Base-by-base conservation (phyloP, 139 green algal species). In the Tetradesmus obliquus region DNA sequence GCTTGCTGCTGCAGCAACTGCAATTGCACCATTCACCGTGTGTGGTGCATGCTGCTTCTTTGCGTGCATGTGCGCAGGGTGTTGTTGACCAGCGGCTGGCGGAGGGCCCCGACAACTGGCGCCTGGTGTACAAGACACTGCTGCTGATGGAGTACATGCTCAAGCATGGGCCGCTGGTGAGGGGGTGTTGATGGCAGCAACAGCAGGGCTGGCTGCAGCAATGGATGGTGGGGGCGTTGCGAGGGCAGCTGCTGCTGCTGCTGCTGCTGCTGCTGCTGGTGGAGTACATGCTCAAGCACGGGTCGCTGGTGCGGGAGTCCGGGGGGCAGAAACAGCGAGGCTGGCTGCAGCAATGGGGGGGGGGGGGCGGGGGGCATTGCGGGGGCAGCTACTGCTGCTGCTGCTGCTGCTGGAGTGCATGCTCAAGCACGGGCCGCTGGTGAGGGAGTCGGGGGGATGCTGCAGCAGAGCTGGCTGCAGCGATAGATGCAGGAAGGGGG, bases 41-140 rank as follows among this genome's bases (percentile, higher is more conserved):
- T 45, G 32, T 45, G 32, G 32, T 72, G 62, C 10, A 19, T 12
- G 76, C 76, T 82, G 76, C 76, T 82, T 76, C 15, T 76, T 1
- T 71, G 60, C 32, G 32, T 45, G 32, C 32, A 19, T 24, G 2
- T 24, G 5, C 72, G n/a, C 89, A 93, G 89, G 93, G 94, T 12
- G 94, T 98, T 9, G 79, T 99, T 24, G 96, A 96, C 24, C 89
- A 97, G 69, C 91, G 97, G 0, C 87, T 99, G 71, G 90, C 96
- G 51, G 96, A 98, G 91, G 91, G 89, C 6, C 96, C 93, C 12
- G 96, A 99, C 45, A 96, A 97, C 91, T 99, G 97, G 97, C 92
- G 97, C 20, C 95, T 99, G 60, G 97, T 97, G 69, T 99, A 99
- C 94, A 99, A 99, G 93, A 95, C 95, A 5, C 92, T 99, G 88